Percentiles rank a stretch among this genome's conserved stretches.
Evolutionary conservation across 768 basidiomycete species (phyloP).

Genomic region (Naematelia aurantialba): DNA sequence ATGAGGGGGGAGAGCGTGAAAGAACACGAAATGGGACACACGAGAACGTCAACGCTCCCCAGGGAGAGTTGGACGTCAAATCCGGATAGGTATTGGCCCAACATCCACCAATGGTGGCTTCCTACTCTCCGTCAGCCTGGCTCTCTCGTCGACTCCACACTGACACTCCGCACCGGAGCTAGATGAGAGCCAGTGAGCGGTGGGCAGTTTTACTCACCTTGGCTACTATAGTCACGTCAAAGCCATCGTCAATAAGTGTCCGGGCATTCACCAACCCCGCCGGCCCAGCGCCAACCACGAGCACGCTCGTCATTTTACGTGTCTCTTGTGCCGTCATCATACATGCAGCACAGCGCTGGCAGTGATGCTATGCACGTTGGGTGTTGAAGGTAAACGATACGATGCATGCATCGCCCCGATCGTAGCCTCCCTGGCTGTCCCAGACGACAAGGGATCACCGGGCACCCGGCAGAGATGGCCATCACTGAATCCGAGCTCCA

Average conservation of each 20-base stretch:
- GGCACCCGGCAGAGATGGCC: too few relatives aligned
- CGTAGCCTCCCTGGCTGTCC: too few relatives aligned
- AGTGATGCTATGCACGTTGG: too few relatives aligned
- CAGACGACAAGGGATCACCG: too few relatives aligned
- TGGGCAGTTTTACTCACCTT: constrained; percentile 1
- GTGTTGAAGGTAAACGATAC: too few relatives aligned
- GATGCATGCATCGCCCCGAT: too few relatives aligned
- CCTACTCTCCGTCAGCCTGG: too few relatives aligned
- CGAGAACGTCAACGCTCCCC: constrained; percentile 17
- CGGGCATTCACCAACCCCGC: constrained; percentile 13
- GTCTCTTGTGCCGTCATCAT: background rate
- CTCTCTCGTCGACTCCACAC: too few relatives aligned
- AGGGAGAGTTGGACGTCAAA: constrained; percentile 13
- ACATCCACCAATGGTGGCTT: constrained; percentile 10
- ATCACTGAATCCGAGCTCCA: too few relatives aligned
- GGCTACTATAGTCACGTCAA: constrained; percentile 9
- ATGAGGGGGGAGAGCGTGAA: too few relatives aligned
- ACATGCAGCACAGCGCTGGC: background rate
- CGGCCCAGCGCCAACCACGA: constrained; percentile 11
- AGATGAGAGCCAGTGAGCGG: background rate
- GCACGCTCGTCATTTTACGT: background rate
- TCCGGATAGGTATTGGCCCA: constrained; percentile 13
- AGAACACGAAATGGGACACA: background rate
- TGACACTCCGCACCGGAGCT: too few relatives aligned
- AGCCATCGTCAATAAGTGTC: constrained; percentile 9